Percentiles rank a stretch among this genome's conserved stretches.
Conservation (phyloP, 2,329 filamentous ascomycete species). For the Zalaria obscura region DNA sequence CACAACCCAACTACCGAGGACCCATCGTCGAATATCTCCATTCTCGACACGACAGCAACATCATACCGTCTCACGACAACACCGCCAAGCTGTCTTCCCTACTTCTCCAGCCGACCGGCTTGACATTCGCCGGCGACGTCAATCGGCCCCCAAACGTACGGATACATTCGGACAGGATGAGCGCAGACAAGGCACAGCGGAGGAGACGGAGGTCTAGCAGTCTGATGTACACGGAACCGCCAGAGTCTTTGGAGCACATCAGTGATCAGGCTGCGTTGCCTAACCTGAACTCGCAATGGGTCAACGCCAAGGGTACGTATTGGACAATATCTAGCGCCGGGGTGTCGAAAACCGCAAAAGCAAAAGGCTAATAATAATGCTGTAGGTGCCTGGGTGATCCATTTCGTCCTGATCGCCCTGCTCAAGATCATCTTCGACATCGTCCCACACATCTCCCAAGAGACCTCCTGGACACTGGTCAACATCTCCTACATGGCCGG, state of each 20-base stretch:
- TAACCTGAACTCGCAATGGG: conserved; percentile 97
- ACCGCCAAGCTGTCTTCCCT: conserved; percentile 97
- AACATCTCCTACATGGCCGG: conserved; percentile 99
- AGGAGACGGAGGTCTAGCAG: conserved; percentile 90
- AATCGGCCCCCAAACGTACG: conserved; percentile 53
- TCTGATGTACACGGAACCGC: conserved; percentile 94
- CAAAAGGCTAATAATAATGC: conserved; percentile 5
- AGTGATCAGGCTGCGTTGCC: conserved; percentile 90
- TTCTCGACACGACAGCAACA: too few relatives aligned
- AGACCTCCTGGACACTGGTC: conserved; percentile 96
- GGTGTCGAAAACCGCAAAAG: too few relatives aligned
- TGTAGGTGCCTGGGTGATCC: conserved; percentile 91
- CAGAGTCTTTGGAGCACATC: conserved; percentile 92
- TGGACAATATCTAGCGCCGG: too few relatives aligned
- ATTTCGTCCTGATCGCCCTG: conserved; percentile 78
- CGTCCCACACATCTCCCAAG: conserved; percentile 88
- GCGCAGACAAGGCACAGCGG: conserved; percentile 41
- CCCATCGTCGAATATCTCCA: too few relatives aligned
- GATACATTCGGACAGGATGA: conserved; percentile 28
- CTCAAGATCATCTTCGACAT: conserved; percentile 97
- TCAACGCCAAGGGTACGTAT: conserved; percentile 82
- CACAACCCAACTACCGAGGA: too few relatives aligned
- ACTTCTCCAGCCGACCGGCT: conserved; percentile 66
- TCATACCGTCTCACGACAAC: conserved; percentile 25
- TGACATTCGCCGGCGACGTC: conserved; percentile 78